Evolutionary conservation across 2,329 filamentous ascomycete genomes (phyloP).

Genomic region (Fusarium napiforme): DNA sequence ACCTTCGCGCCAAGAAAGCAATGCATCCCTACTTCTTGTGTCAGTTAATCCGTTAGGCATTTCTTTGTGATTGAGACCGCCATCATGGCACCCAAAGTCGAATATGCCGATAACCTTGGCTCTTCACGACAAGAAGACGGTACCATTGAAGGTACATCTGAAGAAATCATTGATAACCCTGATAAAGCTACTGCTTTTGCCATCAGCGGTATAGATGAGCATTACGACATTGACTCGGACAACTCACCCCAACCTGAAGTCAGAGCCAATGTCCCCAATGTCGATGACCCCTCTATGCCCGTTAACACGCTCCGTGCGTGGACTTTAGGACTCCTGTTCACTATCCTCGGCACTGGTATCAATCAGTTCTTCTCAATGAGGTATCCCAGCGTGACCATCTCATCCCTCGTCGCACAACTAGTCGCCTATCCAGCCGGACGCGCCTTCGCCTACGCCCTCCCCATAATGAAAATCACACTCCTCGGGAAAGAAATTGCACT

Average conservation of each 20-base stretch:
- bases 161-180: background rate
- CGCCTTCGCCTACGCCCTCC: background rate
- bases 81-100: background rate
- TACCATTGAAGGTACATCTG: background rate
- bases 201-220: background rate
- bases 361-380: slow-evolving; percentile 4
- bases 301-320: background rate
- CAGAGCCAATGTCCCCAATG: background rate
- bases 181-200: background rate
- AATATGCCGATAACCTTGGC: background rate
- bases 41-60: background rate
- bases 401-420: background rate
- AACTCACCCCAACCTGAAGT: slow-evolving; percentile 1
- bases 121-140: background rate
- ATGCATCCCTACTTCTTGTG: no score
- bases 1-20: background rate
- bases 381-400: background rate
- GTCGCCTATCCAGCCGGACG: background rate
- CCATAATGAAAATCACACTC: background rate
- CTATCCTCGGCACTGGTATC: background rate
- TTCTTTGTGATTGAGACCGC: background rate
- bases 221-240: background rate
- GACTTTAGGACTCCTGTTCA: background rate
- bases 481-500: background rate
- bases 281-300: background rate